A percentile compares a stretch with the other conserved stretches of the same genome.
phyloP scores from a whole-genome alignment of 257 asterid genomes.

The Nicotiana otophora region DNA sequence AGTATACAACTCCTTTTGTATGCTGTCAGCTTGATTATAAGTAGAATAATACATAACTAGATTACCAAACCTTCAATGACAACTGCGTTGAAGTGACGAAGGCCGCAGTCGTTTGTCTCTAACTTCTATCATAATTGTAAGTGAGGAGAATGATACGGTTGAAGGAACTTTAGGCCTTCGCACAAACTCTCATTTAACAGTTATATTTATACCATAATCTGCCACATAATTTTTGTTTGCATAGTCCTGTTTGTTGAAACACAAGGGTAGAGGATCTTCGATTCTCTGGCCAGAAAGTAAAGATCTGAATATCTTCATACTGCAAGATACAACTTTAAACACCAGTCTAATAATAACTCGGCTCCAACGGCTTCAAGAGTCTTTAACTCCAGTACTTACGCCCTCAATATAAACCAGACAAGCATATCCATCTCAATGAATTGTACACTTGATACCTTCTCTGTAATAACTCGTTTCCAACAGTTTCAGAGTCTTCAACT shows the following conservation, averaged over 20 bases:
- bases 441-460: background rate
- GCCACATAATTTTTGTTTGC: background rate
- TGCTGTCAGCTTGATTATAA: background rate
- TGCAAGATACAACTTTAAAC: background rate
- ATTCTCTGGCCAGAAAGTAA: slow-evolving; percentile 6
- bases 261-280: background rate
- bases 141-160: background rate
- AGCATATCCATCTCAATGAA: background rate
- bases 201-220: background rate
- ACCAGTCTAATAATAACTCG: background rate
- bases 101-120: background rate
- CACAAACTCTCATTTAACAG: background rate
- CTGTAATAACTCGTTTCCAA: background rate
- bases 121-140: background rate
- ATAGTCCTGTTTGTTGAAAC: slow-evolving; percentile 4
- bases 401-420: background rate
- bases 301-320: slow-evolving; percentile 5
- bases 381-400: background rate
- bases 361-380: slow-evolving; percentile 2
- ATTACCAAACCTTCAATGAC: background rate
- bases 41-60: background rate
- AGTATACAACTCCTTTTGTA: background rate
- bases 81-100: background rate
- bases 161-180: background rate
- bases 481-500: background rate